Evolutionary conservation across 2,329 filamentous ascomycete species (phyloP), one percentile per base, ranked within the genome.

Genomic region (Fusarium cyanostomum): DNA sequence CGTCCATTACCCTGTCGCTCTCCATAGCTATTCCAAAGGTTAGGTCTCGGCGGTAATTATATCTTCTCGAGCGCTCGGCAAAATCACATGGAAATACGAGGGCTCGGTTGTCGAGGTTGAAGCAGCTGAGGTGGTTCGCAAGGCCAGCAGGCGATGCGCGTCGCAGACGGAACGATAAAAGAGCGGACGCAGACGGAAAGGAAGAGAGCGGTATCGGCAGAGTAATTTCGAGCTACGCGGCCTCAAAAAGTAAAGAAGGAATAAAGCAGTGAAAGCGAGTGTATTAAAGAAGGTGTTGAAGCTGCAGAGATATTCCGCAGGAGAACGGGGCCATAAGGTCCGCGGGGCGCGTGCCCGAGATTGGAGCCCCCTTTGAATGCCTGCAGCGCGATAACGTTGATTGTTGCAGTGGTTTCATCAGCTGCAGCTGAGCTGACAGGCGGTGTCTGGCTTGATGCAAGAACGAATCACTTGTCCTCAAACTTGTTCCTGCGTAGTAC

Each of bases 291-390:
- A 24, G 44, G 33, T n/a, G 30, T 38, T 42, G 45, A 55, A 30
- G 7, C 30, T 35, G 24, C n/a, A n/a, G 15, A 50, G 31, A 50
- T 31, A 12, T 44, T 34, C 33, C 45, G 27, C 21, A 37, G 38
- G 39, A 37, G 15, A 35, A 39, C 30, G 59, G 63, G 63, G 35
- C 49, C 56, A 53, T 52, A 59, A 53, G 42, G 30, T 68, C 62
- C 63, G 59, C 54, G 63, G 56, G 66, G 50, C 52, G 39, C 51
- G 50, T 38, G 53, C 51, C 54, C 63, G 66, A 69, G 54, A 69
- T 69, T 69, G 45, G 52, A 52, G 28, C 35, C 62, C 54, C 60
- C 39, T 37, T 49, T 41, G 41, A 54, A 52, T 37, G 43, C 38
- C 24, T 58, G 48, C 39, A 52, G 33, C 9, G 24, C 43, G 24